Conservation (phyloP, 805 yeast genomes). For the Zygosaccharomyces siamensis region DNA sequence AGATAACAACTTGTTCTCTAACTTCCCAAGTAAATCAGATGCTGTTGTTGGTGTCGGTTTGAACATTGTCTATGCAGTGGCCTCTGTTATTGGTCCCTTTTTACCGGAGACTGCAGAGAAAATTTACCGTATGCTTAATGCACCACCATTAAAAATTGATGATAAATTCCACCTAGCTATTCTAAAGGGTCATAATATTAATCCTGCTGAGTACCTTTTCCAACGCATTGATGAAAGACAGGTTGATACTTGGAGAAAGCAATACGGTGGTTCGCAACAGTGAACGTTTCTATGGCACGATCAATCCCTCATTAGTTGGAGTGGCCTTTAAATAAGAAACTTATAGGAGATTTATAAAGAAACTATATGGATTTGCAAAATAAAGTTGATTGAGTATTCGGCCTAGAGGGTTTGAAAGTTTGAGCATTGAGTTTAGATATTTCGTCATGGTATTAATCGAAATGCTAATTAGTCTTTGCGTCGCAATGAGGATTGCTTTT, state of each 20-base stretch:
- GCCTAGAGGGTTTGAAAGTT: no score
- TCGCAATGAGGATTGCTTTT: no score
- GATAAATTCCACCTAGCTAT: conserved; percentile 67
- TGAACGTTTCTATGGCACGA: background rate
- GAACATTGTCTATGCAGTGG: conserved; percentile 80
- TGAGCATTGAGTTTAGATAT: no score
- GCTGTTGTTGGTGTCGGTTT: conserved; percentile 91
- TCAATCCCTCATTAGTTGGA: background rate
- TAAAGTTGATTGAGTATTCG: no score
- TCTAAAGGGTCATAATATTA: conserved; percentile 78
- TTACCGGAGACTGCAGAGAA: conserved; percentile 78
- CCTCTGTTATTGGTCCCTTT: conserved; percentile 78
- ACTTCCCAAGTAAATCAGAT: conserved; percentile 74
- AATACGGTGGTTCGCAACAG: conserved; percentile 74
- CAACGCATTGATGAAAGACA: conserved; percentile 86
- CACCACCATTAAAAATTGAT: conserved; percentile 72
- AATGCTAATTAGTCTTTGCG: no score
- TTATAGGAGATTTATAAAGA: no score
- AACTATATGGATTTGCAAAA: no score
- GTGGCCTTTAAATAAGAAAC: background rate
- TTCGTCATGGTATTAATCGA: no score
- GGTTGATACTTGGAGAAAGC: conserved; percentile 78
- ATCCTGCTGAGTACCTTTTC: conserved; percentile 88
- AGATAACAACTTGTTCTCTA: conserved; percentile 77
- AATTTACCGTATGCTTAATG: conserved; percentile 76